A percentile compares a stretch with the other conserved stretches of the same genome.
These are phyloP conservation scores for Aureobasidium namibiae DNA, from an alignment of 2,329 filamentous ascomycete genomes.

Conservation along the genomic window DNA sequence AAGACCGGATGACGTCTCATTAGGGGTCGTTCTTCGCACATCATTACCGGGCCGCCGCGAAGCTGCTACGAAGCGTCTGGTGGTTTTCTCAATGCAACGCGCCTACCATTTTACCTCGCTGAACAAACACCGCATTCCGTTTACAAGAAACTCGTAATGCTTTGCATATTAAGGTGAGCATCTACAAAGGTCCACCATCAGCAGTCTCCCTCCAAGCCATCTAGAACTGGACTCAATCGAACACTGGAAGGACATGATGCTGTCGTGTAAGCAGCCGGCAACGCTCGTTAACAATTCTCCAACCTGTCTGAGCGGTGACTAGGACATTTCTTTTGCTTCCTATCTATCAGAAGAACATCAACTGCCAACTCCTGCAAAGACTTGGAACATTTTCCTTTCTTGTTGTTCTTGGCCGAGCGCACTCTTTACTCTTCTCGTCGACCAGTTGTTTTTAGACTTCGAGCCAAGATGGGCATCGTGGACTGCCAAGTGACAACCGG, in stretches of 20 bases:
- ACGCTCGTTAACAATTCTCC: background rate
- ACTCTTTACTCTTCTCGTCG: constrained; percentile 8
- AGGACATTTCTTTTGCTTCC: constrained; percentile 3
- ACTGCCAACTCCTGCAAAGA: background rate
- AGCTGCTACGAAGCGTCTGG: background rate
- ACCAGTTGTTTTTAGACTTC: background rate
- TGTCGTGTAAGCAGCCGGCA: background rate
- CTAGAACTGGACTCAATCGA: no score
- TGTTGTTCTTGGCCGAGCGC: background rate
- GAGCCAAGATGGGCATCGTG: background rate
- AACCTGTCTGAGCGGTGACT: background rate
- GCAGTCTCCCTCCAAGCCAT: no score
- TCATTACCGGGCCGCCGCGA: background rate
- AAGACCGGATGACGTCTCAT: background rate
- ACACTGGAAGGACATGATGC: no score
- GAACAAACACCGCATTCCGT: background rate
- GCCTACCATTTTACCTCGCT: background rate
- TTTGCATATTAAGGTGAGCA: background rate
- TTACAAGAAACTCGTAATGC: background rate
- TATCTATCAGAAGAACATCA: background rate
- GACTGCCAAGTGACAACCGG: background rate
- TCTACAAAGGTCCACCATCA: background rate
- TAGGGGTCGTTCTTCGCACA: background rate
- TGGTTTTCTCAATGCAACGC: background rate
- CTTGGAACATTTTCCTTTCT: background rate